Conservation (phyloP, 345 rosid species). For the Citrus maxima region DNA sequence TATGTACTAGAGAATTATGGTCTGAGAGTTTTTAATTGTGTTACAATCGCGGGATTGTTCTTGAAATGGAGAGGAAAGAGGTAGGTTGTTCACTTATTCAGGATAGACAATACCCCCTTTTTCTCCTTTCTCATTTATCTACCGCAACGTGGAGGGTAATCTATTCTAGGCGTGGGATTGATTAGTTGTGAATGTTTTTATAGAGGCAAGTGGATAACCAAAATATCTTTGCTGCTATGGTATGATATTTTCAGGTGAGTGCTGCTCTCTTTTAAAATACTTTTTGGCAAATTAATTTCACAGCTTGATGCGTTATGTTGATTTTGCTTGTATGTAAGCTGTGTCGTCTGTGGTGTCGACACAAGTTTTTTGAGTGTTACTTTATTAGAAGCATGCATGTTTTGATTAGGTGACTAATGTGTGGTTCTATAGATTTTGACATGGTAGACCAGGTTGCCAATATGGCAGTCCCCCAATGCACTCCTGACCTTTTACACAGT, state of each 20-base stretch:
- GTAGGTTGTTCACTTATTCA: slow-evolving; percentile 61
- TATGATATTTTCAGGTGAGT: slow-evolving; percentile 83
- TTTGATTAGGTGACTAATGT: neutral
- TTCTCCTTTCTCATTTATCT: slow-evolving; percentile 25
- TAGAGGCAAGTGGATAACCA: slow-evolving; percentile 73
- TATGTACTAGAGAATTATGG: slow-evolving; percentile 61
- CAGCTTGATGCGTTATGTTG: neutral
- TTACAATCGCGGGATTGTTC: slow-evolving; percentile 49
- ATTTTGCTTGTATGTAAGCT: slow-evolving; percentile 3
- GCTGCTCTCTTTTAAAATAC: slow-evolving; percentile 34
- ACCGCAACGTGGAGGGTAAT: slow-evolving; percentile 27
- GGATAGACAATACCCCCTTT: slow-evolving; percentile 46
- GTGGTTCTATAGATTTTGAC: neutral
- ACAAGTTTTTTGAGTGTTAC: neutral
- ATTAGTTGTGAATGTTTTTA: slow-evolving; percentile 54
- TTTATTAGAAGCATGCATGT: slow-evolving; percentile 2
- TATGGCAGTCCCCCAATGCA: neutral
- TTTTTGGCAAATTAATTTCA: slow-evolving; percentile 5
- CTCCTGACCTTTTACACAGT: neutral
- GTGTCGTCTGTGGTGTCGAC: neutral
- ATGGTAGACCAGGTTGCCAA: neutral
- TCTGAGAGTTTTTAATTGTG: slow-evolving; percentile 41
- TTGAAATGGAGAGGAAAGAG: slow-evolving; percentile 66
- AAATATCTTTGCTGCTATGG: slow-evolving; percentile 68
- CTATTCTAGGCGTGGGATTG: slow-evolving; percentile 44